Conservation (phyloP, 1,139 yeast genomes). For the Kodamaea ohmeri region DNA sequence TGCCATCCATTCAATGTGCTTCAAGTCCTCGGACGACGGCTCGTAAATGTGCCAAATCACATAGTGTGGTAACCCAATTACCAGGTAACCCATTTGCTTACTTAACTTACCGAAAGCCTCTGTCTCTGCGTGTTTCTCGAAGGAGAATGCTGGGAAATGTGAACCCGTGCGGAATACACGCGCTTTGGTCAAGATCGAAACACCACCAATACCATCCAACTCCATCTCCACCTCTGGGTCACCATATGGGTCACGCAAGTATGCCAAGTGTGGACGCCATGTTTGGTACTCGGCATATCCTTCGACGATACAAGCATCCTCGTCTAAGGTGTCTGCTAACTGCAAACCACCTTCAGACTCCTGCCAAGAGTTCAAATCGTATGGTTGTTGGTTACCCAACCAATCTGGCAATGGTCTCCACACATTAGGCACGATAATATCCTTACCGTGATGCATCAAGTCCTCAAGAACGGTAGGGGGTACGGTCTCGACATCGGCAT, state of each 20-base stretch:
- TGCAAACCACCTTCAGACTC: slow-evolving; percentile 82
- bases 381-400: slow-evolving; percentile 87
- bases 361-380: slow-evolving; percentile 88
- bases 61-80: slow-evolving; percentile 83
- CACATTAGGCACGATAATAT: slow-evolving; percentile 72
- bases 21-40: slow-evolving; percentile 80
- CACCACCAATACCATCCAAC: slow-evolving; percentile 90
- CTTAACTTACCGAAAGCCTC: slow-evolving; percentile 90
- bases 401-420: slow-evolving; percentile 93
- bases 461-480: slow-evolving; percentile 52
- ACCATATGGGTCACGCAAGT: slow-evolving; percentile 81
- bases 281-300: slow-evolving; percentile 92
- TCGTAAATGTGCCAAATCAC: slow-evolving; percentile 93
- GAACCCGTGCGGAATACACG: slow-evolving; percentile 76
- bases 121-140: slow-evolving; percentile 89
- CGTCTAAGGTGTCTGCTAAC: slow-evolving; percentile 72
- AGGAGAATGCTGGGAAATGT: slow-evolving; percentile 88
- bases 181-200: slow-evolving; percentile 77
- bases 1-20: slow-evolving; percentile 97
- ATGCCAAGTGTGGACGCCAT: slow-evolving; percentile 90
- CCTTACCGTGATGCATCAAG: slow-evolving; percentile 53
- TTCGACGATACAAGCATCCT: slow-evolving; percentile 87
- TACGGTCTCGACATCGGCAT: slow-evolving; percentile 53
- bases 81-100: slow-evolving; percentile 76
- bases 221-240: slow-evolving; percentile 86